Evolutionary conservation across 108 stramenopile genomes (phyloP).

Genomic region (Licmophora abbreviata): DNA sequence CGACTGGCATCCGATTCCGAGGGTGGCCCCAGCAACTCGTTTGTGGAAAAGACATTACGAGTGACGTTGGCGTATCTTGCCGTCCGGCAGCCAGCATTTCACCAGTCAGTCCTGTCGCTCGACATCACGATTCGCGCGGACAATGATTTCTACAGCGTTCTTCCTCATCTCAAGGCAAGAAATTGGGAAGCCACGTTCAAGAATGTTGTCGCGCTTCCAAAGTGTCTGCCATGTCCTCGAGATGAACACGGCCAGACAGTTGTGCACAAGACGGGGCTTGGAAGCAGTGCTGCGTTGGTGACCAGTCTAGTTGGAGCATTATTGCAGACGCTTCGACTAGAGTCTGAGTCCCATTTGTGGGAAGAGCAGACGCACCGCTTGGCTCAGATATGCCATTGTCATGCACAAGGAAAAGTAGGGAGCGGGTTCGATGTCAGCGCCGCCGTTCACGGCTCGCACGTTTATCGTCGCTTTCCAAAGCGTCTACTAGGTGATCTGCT

Average conservation of each 20-base stretch:
- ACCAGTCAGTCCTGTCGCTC: constrained; percentile 11
- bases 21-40: constrained; percentile 44
- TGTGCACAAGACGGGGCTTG: constrained; percentile 91
- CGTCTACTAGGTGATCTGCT: constrained; percentile 48
- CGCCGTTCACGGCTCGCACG: constrained; percentile 85
- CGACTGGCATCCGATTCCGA: constrained; percentile 9
- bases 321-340: constrained; percentile 15
- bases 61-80: constrained; percentile 52
- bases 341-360: not conserved
- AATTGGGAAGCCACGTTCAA: constrained; percentile 47
- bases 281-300: constrained; percentile 86
- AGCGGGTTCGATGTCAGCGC: constrained; percentile 93
- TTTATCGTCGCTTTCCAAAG: constrained; percentile 79
- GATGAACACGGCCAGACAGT: constrained; percentile 38
- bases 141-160: constrained; percentile 96
- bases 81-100: not conserved
- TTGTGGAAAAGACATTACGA: constrained; percentile 79
- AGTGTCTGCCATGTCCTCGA: constrained; percentile 70
- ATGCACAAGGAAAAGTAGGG: constrained; percentile 96
- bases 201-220: constrained; percentile 53
- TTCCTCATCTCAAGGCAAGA: constrained; percentile 40
- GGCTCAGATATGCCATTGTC: constrained; percentile 88
- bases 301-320: constrained; percentile 85
- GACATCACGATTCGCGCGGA: constrained; percentile 81
- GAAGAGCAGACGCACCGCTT: constrained; percentile 51